phyloP scores from a whole-genome alignment of 257 asterid genomes.

The Buddleja alternifolia region DNA sequence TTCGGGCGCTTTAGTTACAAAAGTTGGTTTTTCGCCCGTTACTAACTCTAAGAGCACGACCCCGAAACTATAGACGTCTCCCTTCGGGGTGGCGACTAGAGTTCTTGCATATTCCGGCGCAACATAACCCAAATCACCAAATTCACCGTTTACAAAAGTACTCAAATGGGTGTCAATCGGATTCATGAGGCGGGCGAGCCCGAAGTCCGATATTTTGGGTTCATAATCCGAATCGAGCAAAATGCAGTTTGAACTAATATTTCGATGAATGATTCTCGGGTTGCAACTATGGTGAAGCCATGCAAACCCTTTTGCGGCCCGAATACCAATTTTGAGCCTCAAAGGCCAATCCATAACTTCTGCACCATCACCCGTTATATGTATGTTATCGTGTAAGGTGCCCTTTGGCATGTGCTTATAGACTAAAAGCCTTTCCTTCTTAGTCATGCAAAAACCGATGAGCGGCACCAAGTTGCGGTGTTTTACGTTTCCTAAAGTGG shows the following conservation, averaged over 20 bases:
- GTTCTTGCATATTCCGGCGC: constrained; percentile 85
- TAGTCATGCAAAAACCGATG: constrained; percentile 61
- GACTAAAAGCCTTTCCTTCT: constrained; percentile 64
- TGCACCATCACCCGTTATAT: constrained; percentile 34
- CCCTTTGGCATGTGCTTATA: constrained; percentile 68
- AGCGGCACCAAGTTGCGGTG: constrained; percentile 73
- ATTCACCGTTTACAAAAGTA: constrained; percentile 89
- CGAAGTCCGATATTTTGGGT: constrained; percentile 81
- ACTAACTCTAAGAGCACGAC: constrained; percentile 88
- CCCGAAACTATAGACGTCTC: constrained; percentile 89
- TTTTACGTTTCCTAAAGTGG: constrained; percentile 55
- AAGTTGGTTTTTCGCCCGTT: constrained; percentile 66
- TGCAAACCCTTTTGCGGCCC: constrained; percentile 70
- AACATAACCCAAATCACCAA: constrained; percentile 88
- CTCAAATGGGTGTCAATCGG: constrained; percentile 89
- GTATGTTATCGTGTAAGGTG: constrained; percentile 61
- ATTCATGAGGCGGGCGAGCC: constrained; percentile 90
- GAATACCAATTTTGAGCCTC: constrained; percentile 59
- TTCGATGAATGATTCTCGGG: constrained; percentile 71
- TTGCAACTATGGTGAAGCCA: constrained; percentile 81
- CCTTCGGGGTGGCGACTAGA: constrained; percentile 84
- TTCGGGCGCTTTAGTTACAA: constrained; percentile 66
- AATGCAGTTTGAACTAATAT: constrained; percentile 68
- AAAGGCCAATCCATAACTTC: constrained; percentile 58
- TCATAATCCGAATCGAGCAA: constrained; percentile 54